Conservation (phyloP, 768 basidiomycete species). For the Rhodotorula toruloides region DNA sequence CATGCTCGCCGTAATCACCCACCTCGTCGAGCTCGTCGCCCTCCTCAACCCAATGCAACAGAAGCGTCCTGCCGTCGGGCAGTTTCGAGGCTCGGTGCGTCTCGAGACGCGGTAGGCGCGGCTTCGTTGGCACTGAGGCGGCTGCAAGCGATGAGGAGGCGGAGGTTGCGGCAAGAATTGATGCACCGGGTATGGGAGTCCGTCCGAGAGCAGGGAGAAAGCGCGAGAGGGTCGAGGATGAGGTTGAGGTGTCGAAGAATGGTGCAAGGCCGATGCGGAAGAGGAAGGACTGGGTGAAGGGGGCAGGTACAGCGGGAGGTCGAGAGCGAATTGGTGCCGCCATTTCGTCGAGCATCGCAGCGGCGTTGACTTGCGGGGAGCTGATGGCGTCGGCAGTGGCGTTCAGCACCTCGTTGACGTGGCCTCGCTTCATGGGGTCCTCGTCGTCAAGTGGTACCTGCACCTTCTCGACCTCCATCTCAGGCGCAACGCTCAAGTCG, state of each 20-base stretch:
- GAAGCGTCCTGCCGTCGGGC: neutral
- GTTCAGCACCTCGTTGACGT: too few relatives aligned
- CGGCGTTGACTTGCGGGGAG: neutral
- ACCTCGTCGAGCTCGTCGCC: slow-evolving; percentile 32
- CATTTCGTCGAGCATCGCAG: too few relatives aligned
- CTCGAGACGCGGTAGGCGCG: neutral
- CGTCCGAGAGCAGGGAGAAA: slow-evolving; percentile 2
- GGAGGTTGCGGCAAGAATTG: slow-evolving; percentile 19
- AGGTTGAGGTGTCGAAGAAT: neutral
- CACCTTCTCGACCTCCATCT: neutral
- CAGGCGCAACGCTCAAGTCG: neutral
- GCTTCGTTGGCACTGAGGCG: neutral
- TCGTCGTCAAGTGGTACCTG: neutral
- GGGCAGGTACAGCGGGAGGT: neutral
- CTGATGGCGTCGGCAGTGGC: too few relatives aligned
- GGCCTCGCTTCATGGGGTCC: too few relatives aligned
- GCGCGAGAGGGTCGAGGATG: neutral
- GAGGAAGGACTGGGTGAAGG: slow-evolving; percentile 5
- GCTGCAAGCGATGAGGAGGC: neutral
- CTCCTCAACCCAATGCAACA: slow-evolving; percentile 24
- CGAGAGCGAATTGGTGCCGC: neutral
- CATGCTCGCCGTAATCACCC: slow-evolving; percentile 1
- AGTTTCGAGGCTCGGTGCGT: neutral
- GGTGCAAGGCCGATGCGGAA: slow-evolving; percentile 17
- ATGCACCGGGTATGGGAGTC: slow-evolving; percentile 11